These are phyloP conservation scores for Globisporangium paddicum DNA, from an alignment of 352 stramenopile species.

Conservation along the genomic window DNA sequence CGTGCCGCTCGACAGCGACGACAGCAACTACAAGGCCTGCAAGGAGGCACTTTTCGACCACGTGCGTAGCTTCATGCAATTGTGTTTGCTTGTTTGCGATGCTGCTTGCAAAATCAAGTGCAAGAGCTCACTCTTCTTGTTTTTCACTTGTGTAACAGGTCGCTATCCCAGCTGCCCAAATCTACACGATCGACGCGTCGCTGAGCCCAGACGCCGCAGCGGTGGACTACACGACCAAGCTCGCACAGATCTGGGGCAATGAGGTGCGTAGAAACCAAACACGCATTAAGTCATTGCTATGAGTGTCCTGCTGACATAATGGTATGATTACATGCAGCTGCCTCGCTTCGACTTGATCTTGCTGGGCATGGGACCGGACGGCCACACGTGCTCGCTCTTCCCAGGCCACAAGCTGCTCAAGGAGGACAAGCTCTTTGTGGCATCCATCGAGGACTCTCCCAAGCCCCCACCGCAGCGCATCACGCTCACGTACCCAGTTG, in stretches of 20 bases:
- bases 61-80: constrained; percentile 42
- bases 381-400: constrained; percentile 98
- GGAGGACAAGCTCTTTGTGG: constrained; percentile 83
- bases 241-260: constrained; percentile 53
- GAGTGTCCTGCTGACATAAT: neutral
- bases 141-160: constrained; percentile 24
- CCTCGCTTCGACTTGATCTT: constrained; percentile 94
- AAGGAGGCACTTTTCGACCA: constrained; percentile 87
- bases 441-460: constrained; percentile 95
- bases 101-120: neutral
- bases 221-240: constrained; percentile 70
- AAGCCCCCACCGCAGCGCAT: constrained; percentile 97
- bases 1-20: constrained; percentile 87
- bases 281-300: neutral
- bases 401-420: constrained; percentile 91
- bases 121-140: neutral
- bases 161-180: constrained; percentile 67
- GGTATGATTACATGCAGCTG: constrained; percentile 24
- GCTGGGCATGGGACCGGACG: constrained; percentile 97
- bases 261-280: constrained; percentile 24
- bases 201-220: constrained; percentile 56
- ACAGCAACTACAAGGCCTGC: constrained; percentile 96
- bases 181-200: constrained; percentile 91
- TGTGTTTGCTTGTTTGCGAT: no score
- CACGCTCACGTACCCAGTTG: constrained; percentile 94